Evolutionary conservation across 768 basidiomycete genomes (phyloP).

Genomic region (Clathrus columnatus): DNA sequence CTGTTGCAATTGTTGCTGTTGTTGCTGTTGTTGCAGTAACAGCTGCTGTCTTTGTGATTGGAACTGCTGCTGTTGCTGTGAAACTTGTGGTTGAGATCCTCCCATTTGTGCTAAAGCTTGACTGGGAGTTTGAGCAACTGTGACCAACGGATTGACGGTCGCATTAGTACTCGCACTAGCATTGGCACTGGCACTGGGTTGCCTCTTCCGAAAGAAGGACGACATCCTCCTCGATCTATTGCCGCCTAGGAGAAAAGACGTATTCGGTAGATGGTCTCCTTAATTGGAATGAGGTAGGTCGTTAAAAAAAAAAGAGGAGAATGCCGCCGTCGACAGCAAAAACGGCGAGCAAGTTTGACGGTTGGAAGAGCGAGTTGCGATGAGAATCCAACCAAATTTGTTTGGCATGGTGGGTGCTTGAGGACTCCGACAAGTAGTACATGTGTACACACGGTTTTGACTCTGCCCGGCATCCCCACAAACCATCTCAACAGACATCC

Average conservation of each 20-base stretch:
- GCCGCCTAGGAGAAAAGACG: slow-evolving; percentile 48
- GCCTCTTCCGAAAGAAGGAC: slow-evolving; percentile 89
- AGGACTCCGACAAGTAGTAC: neutral
- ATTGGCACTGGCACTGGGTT: slow-evolving; percentile 38
- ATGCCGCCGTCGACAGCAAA: neutral
- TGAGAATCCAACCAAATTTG: neutral
- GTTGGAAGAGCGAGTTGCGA: neutral
- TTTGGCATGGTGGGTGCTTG: neutral
- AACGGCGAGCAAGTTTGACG: neutral
- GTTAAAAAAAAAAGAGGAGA: neutral
- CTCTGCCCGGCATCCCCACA: neutral
- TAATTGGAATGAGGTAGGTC: neutral
- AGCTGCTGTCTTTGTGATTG: slow-evolving; percentile 28
- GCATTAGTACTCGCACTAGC: slow-evolving; percentile 17
- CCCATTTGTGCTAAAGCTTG: slow-evolving; percentile 57
- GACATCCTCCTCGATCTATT: slow-evolving; percentile 72
- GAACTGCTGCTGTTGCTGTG: slow-evolving; percentile 20
- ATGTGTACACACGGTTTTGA: neutral
- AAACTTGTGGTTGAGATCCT: slow-evolving; percentile 22
- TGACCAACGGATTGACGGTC: slow-evolving; percentile 29
- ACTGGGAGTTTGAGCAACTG: slow-evolving; percentile 53
- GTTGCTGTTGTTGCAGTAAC: slow-evolving; percentile 17
- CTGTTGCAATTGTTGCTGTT: slow-evolving; percentile 23
- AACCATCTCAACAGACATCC: neutral
- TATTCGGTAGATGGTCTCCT: neutral